Evolutionary conservation across 139 green algal genomes (phyloP).

Genomic region (Gonium pectorale): DNA sequence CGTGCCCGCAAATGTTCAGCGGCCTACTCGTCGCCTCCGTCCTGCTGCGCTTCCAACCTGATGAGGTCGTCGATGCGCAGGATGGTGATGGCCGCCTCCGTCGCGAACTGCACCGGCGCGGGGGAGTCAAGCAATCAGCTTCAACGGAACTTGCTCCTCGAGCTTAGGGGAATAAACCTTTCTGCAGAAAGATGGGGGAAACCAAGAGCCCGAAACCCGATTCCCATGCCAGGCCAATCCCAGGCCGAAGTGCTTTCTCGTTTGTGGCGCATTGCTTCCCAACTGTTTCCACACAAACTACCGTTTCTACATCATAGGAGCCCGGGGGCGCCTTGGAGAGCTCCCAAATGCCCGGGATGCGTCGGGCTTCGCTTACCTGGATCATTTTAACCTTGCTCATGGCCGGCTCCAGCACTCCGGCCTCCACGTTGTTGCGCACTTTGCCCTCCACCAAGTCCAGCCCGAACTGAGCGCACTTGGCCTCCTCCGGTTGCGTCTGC

Average conservation of each 20-base stretch:
- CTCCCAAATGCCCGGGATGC: too few species aligned
- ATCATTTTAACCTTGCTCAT: slow-evolving; percentile 97
- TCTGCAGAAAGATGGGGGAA: too few species aligned
- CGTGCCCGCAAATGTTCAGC: too few species aligned
- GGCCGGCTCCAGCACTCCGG: slow-evolving; percentile 95
- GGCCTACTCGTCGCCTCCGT: slow-evolving; percentile 66
- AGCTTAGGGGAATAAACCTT: too few species aligned
- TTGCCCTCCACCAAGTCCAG: slow-evolving; percentile 84
- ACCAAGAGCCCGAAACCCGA: too few species aligned
- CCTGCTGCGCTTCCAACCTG: slow-evolving; percentile 77
- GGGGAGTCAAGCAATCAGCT: background rate
- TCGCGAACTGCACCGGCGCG: slow-evolving; percentile 92
- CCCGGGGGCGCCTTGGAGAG: too few species aligned
- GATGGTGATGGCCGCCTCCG: slow-evolving; percentile 99
- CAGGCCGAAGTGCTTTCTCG: too few species aligned
- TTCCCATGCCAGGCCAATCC: too few species aligned
- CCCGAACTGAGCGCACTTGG: slow-evolving; percentile 70
- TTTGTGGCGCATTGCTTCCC: too few species aligned
- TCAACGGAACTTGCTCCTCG: too few species aligned
- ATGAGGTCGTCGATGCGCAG: slow-evolving; percentile 99
- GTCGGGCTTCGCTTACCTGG: slow-evolving; percentile 58
- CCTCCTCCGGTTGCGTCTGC: slow-evolving; percentile 62
- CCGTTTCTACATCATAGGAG: too few species aligned
- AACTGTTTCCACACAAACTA: too few species aligned
- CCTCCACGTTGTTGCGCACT: slow-evolving; percentile 92